Base-by-base conservation (phyloP, 192 early-diverging fungal genomes). In the Coemansia sp. region DNA sequence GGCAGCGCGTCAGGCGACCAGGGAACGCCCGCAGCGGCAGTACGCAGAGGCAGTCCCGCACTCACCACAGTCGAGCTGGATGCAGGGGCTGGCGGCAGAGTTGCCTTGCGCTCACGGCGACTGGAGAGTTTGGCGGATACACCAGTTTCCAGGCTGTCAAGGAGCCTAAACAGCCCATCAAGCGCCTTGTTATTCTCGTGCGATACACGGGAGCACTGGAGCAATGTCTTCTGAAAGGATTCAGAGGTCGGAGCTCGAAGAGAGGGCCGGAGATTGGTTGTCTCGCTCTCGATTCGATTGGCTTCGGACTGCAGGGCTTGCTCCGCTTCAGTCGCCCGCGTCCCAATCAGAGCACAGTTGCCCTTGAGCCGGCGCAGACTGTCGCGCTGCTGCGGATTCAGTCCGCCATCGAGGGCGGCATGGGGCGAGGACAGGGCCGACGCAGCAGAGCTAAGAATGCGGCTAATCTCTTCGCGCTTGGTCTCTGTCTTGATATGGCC, bases 131-230 rank as follows among this genome's bases (percentile, higher is more conserved):
- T 41, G 7, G 16, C 33, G 1, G 68, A 26, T 6, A 36, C 21
- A 11, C 36, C 64, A 8, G 72, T n/a, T 0, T 59, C 60, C 52
- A 81, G 62, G 16, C 33, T 43, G 9, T 75, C 66, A 28, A 81
- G 35, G 2, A 64, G 33, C n/a, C 26, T 43, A 13, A 78, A 62
- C 3, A 86, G 50, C 37, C 69, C 61, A 25, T 83, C 78, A 5
- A 86, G 76, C 56, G 79, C 84, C 41, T 41, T 50, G 65, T 82
- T 84, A 33, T 79, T 73, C 52, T 79, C 66, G n/a, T 59, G 50
- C 47, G 85, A 61, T 2, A 76, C 68, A 34, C 64, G 34, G 47
- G 64, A 63, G 45, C 79, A 72, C 41, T 83, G 76, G 61, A 67
- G 57, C 37, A 86, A 71, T 26, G 71, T 69, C 38, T 83, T 83